Percentiles rank a stretch among this genome's conserved stretches.
Evolutionary conservation across 2,329 filamentous ascomycete species (phyloP).

Genomic region (Fusarium mundagurra): DNA sequence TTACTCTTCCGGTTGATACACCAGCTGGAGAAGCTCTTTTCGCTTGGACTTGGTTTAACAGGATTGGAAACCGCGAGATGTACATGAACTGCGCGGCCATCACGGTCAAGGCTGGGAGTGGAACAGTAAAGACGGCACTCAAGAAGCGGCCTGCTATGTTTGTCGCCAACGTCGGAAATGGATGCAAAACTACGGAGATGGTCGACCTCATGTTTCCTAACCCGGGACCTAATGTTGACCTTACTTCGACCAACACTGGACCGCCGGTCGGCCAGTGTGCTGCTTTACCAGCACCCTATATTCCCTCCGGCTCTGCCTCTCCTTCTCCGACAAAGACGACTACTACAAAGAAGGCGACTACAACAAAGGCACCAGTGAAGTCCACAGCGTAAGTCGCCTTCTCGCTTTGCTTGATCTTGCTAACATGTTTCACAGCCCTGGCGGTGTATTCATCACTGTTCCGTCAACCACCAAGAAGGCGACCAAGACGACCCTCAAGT

Average conservation of each 20-base stretch:
- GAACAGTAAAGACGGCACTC: slow-evolving; percentile 51
- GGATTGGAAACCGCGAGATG: slow-evolving; percentile 80
- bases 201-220: slow-evolving; percentile 71
- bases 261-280: slow-evolving; percentile 32
- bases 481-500: slow-evolving; percentile 23
- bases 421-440: not conserved
- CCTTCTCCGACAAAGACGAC: slow-evolving; percentile 14
- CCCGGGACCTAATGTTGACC: slow-evolving; percentile 49
- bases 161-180: slow-evolving; percentile 71
- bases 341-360: slow-evolving; percentile 5
- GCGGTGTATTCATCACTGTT: slow-evolving; percentile 21
- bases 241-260: slow-evolving; percentile 53
- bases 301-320: slow-evolving; percentile 1
- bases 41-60: slow-evolving; percentile 82
- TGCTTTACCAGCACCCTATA: slow-evolving; percentile 34
- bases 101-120: slow-evolving; percentile 59
- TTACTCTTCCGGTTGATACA: slow-evolving; percentile 66
- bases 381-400: slow-evolving; percentile 11
- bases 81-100: slow-evolving; percentile 86
- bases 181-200: slow-evolving; percentile 52
- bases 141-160: slow-evolving; percentile 72
- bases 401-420: not conserved
- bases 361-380: slow-evolving; percentile 9
- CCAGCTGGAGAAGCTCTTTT: slow-evolving; percentile 67
- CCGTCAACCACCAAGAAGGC: slow-evolving; percentile 16